These are phyloP conservation scores for Fomes fomentarius DNA, from an alignment of 1,284 basidiomycete genomes.

Conservation along the genomic window DNA sequence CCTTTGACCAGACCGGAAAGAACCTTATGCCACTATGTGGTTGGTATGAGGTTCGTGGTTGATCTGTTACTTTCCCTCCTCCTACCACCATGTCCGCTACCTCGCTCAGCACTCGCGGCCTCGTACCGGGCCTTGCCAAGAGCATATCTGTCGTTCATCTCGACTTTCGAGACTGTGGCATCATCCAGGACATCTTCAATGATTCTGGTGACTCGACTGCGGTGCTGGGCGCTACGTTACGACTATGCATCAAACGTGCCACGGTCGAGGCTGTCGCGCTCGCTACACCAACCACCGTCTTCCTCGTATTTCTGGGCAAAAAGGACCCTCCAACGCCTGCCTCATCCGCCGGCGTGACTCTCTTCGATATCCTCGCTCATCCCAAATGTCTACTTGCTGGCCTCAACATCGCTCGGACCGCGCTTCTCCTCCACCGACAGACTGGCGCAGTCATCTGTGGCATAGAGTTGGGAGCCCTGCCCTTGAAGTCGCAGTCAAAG, in stretches of 20 bases:
- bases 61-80: neutral
- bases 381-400: conserved; percentile 3
- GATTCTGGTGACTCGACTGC: neutral
- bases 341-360: neutral
- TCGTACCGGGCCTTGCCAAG: neutral
- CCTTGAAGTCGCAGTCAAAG: neutral
- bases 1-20: neutral
- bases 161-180: neutral
- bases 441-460: conserved; percentile 2
- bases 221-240: conserved; percentile 10
- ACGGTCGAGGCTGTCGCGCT: conserved; percentile 14
- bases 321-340: too few species aligned
- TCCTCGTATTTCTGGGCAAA: conserved; percentile 2
- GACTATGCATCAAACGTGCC: conserved; percentile 11
- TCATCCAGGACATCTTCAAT: neutral
- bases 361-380: neutral
- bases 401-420: conserved; percentile 3
- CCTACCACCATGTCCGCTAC: neutral
- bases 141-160: neutral
- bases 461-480: conserved; percentile 5
- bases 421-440: conserved; percentile 9
- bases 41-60: neutral
- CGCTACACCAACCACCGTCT: conserved; percentile 8
- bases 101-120: conserved; percentile 1
- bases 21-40: neutral